Base-by-base conservation (phyloP, 2,329 filamentous ascomycete genomes). In the Pseudogymnoascus sp. region DNA sequence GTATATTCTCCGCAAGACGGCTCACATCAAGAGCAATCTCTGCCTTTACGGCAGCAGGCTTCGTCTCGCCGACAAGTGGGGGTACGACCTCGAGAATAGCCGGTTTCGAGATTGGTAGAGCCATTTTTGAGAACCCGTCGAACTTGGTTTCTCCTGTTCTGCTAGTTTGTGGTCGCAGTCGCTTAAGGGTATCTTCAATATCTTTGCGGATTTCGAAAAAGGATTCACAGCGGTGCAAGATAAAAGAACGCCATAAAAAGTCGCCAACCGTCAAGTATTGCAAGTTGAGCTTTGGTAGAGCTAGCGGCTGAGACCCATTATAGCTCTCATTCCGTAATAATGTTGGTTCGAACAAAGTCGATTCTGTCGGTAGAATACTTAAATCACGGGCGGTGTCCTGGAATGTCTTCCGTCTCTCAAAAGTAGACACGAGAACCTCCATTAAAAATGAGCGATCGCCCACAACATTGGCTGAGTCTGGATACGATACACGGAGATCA, bases 241-340 rank as follows among this genome's bases (percentile, higher is more conserved):
- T 82, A 70, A 98, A 88, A 0, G 93, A 92, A 66, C 96, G 85
- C 92, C 93, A 99, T n/a, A 99, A 78, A 70, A 99, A 99, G 75
- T 99, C 95, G 2, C 92, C 92, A 60, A 96, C 86, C 2, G 93
- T 96, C 12, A 99, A 81, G 75, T 99, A 99, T 72, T 99, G 95
- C 28, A 99, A 79, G 70, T 97, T 99, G 53, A 98, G 78, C 74
- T 99, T 99, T 2, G 95, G 95, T 46, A 99, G 86, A 2, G 95
- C 91, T 64, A 99, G 81, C 4, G 95, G 93, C 59, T 85, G 85
- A 24, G 91, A 92, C 26, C 93, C 93, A 73, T 96, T 89, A 70
- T 97, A 98, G 6, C 81, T 82, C 70, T 97, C 93, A 63, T 93
- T 93, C 64, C 91, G 85, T 63, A 93, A 76, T 61, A 96, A 83